Conservation (phyloP, 2,329 filamentous ascomycete genomes). For the Colletotrichum echinochloae region DNA sequence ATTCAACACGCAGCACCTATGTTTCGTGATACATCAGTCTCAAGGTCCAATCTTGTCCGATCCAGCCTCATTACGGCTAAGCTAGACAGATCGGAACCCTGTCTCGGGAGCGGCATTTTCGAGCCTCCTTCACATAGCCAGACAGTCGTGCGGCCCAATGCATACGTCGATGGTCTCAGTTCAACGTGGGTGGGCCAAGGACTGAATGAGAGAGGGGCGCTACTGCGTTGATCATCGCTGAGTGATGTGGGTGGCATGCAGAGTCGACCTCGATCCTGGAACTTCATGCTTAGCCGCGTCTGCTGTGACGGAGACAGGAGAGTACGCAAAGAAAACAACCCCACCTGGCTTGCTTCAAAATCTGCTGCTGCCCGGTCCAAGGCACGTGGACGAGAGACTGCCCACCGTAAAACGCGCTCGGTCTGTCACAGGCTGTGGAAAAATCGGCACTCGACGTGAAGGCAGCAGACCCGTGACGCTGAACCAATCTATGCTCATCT, state of each 20-base stretch:
- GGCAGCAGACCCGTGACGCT: slow-evolving; percentile 6
- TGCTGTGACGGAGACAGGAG: background rate
- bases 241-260: slow-evolving; percentile 30
- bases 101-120: slow-evolving; percentile 37
- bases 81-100: slow-evolving; percentile 12
- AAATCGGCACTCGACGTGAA: background rate
- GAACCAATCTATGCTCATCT: slow-evolving; percentile 7
- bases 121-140: slow-evolving; percentile 22
- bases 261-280: background rate
- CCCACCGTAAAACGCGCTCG: background rate
- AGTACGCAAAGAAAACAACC: slow-evolving; percentile 27
- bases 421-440: background rate
- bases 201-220: slow-evolving; percentile 1
- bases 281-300: background rate
- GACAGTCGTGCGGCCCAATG: slow-evolving; percentile 11
- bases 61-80: background rate
- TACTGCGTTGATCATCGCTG: background rate
- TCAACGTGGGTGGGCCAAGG: slow-evolving; percentile 26
- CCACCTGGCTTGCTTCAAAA: slow-evolving; percentile 24
- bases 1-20: slow-evolving; percentile 13
- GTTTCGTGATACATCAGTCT: slow-evolving; percentile 5
- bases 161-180: slow-evolving; percentile 31
- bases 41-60: slow-evolving; percentile 15
- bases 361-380: slow-evolving; percentile 18
- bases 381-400: background rate